Percentiles rank a stretch among this genome's conserved stretches.
Conservation (phyloP, 768 basidiomycete genomes). For the Rhizopogon vesiculosus region DNA sequence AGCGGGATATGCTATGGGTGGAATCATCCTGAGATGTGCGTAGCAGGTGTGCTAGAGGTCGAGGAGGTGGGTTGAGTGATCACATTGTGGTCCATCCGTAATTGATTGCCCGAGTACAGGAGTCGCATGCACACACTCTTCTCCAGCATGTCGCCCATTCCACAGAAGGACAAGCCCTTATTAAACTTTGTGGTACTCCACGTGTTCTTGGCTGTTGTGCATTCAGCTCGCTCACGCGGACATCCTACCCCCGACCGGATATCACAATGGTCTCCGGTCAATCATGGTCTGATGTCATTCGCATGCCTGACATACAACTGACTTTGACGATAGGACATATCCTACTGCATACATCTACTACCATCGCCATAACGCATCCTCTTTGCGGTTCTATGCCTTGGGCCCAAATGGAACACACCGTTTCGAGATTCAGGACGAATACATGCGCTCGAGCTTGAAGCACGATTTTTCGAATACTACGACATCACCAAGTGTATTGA, state of each 20-base stretch:
- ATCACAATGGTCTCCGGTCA: constrained; percentile 27
- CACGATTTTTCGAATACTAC: constrained; percentile 34
- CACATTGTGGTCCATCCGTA: constrained; percentile 1
- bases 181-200: constrained; percentile 15
- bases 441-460: constrained; percentile 24
- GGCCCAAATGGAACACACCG: constrained; percentile 28
- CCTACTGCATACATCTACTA: constrained; percentile 42
- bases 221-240: constrained; percentile 9
- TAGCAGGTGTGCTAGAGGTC: constrained; percentile 44
- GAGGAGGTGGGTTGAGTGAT: constrained; percentile 24
- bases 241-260: constrained; percentile 19
- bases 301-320: constrained; percentile 2
- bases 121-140: constrained; percentile 10
- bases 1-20: constrained; percentile 59
- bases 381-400: constrained; percentile 64
- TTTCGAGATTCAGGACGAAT: constrained; percentile 12
- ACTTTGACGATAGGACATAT: constrained; percentile 6
- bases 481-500: constrained; percentile 4
- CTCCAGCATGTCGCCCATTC: constrained; percentile 9
- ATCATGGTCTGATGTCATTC: constrained; percentile 7
- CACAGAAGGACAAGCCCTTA: constrained; percentile 14
- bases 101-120: constrained; percentile 6
- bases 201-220: constrained; percentile 26
- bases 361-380: constrained; percentile 44
- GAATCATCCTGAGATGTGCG: constrained; percentile 40